These are phyloP conservation scores for Ascochyta clinopodiicola DNA, from an alignment of 2,329 filamentous ascomycete species.

Conservation along the genomic window DNA sequence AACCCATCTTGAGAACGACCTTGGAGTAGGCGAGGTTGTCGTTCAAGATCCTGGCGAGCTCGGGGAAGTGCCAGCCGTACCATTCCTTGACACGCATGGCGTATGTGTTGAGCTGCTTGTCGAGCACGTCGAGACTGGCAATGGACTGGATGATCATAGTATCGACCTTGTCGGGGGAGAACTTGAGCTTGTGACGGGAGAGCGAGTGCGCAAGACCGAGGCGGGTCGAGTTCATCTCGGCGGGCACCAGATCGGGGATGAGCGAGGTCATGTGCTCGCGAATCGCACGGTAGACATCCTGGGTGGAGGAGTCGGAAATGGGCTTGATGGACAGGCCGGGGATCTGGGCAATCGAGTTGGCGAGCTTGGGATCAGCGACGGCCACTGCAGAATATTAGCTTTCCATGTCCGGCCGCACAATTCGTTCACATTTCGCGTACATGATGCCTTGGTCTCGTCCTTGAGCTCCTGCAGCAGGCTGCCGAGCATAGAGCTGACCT, in stretches of 20 bases:
- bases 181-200: slow-evolving; percentile 93
- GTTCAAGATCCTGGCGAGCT: slow-evolving; percentile 88
- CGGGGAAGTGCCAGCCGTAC: slow-evolving; percentile 99
- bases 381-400: slow-evolving; percentile 60
- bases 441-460: slow-evolving; percentile 94
- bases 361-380: slow-evolving; percentile 90
- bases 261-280: slow-evolving; percentile 88
- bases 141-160: slow-evolving; percentile 99
- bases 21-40: slow-evolving; percentile 84
- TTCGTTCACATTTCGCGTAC: slow-evolving; percentile 18
- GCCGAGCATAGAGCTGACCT: slow-evolving; percentile 87
- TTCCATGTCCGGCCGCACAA: background rate
- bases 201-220: slow-evolving; percentile 96
- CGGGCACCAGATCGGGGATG: slow-evolving; percentile 83
- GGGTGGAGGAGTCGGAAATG: slow-evolving; percentile 80
- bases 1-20: slow-evolving; percentile 86
- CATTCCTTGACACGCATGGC: slow-evolving; percentile 99
- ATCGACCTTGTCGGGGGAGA: slow-evolving; percentile 97
- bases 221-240: slow-evolving; percentile 92
- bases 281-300: slow-evolving; percentile 93
- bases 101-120: slow-evolving; percentile 98
- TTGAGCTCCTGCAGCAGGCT: slow-evolving; percentile 87
- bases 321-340: slow-evolving; percentile 85
- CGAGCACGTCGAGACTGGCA: slow-evolving; percentile 84
- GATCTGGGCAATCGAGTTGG: slow-evolving; percentile 89